A percentile compares a stretch with the other conserved stretches of the same genome.
Evolutionary conservation across 805 yeast genomes (phyloP).

Genomic region (Candida bentonensis): DNA sequence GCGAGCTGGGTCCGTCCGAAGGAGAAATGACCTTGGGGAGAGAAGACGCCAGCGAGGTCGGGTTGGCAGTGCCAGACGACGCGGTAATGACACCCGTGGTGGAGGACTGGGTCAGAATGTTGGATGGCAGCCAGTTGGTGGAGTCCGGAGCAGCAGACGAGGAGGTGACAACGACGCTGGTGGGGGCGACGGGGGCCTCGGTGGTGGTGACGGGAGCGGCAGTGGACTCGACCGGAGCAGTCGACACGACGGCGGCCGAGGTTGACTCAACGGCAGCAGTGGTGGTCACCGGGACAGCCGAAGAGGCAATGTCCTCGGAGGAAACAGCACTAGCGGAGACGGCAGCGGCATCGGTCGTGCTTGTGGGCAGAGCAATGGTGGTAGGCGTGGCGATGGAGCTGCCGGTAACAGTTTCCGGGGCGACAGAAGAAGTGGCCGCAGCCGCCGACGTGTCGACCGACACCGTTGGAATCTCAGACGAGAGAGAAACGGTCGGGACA

Average conservation of each 20-base stretch:
- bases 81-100: background rate
- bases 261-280: constrained; percentile 4
- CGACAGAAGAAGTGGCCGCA: constrained; percentile 18
- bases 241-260: constrained; percentile 5
- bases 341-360: constrained; percentile 6
- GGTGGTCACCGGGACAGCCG: constrained; percentile 3
- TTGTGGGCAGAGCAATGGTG: constrained; percentile 8
- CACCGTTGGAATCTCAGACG: constrained; percentile 69
- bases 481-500: constrained; percentile 61
- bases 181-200: constrained; percentile 27
- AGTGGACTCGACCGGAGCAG: constrained; percentile 2
- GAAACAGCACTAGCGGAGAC: background rate
- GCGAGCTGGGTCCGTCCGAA: background rate
- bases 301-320: constrained; percentile 3
- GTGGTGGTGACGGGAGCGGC: constrained; percentile 14
- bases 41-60: background rate
- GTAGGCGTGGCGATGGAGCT: constrained; percentile 5
- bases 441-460: constrained; percentile 66
- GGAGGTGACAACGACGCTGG: constrained; percentile 29
- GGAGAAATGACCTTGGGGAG: background rate
- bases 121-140: constrained; percentile 1
- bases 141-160: background rate
- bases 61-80: background rate
- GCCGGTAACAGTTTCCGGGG: constrained; percentile 7
- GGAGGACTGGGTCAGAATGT: background rate